Evolutionary conservation across 2,329 filamentous ascomycete genomes (phyloP).

Genomic region (Cadophora luteo-olivacea): DNA sequence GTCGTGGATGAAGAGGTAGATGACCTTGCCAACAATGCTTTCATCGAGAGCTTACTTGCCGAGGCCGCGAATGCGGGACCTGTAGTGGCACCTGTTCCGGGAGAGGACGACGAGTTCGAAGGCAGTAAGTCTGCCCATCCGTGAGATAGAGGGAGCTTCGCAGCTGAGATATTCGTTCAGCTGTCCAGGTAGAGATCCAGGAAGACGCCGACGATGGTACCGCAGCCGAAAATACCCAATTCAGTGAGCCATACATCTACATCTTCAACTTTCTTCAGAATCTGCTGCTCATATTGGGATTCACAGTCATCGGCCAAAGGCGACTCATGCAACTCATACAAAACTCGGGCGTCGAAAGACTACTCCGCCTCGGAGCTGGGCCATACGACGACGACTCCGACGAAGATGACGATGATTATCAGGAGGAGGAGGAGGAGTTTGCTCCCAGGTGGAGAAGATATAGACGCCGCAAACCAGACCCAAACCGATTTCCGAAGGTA

Average conservation of each 20-base stretch:
- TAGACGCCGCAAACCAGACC: conserved; percentile 54
- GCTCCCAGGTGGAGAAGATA: conserved; percentile 53
- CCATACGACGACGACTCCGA: conserved; percentile 10
- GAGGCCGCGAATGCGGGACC: not conserved
- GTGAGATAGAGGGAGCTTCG: not conserved
- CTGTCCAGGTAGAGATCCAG: conserved; percentile 25
- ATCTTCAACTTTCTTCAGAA: conserved; percentile 35
- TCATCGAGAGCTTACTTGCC: conserved; percentile 15
- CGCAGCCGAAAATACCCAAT: conserved; percentile 36
- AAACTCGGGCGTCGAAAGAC: conserved; percentile 34
- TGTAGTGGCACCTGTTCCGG: not conserved
- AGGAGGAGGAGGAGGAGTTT: conserved; percentile 33
- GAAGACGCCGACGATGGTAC: conserved; percentile 24
- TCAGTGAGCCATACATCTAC: conserved; percentile 44
- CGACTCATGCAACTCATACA: conserved; percentile 34
- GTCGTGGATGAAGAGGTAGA: conserved; percentile 10
- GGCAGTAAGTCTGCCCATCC: not conserved
- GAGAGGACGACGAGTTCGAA: conserved; percentile 15
- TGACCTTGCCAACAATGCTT: conserved; percentile 18
- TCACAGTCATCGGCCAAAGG: conserved; percentile 35
- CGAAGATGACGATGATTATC: conserved; percentile 7
- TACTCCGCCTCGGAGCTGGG: conserved; percentile 32
- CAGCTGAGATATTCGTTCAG: not conserved
- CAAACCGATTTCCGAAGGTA: conserved; percentile 77
- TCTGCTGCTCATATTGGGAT: conserved; percentile 40